A percentile compares a stretch with the other conserved stretches of the same genome.
Conservation (phyloP, 2,329 filamentous ascomycete genomes). For the Sordariomycetes sp. region DNA sequence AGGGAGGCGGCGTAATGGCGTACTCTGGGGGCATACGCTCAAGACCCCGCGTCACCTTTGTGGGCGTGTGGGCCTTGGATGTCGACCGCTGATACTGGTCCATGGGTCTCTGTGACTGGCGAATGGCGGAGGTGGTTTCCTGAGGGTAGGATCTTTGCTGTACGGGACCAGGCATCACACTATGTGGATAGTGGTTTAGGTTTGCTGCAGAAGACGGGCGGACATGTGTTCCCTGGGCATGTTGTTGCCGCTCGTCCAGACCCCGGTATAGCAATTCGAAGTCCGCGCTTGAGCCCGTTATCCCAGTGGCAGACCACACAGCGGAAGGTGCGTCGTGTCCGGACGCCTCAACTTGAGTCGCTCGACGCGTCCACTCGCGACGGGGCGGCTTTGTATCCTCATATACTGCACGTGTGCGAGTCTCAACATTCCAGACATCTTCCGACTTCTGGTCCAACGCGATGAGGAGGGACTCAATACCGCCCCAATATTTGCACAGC, state of each 20-base stretch:
- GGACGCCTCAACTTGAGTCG: slow-evolving; percentile 29
- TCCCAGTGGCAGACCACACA: slow-evolving; percentile 80
- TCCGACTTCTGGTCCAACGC: slow-evolving; percentile 80
- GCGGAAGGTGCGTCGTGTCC: slow-evolving; percentile 42
- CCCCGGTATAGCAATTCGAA: slow-evolving; percentile 69
- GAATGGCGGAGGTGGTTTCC: slow-evolving; percentile 30
- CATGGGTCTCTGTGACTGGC: slow-evolving; percentile 24
- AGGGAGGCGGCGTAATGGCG: slow-evolving; percentile 14
- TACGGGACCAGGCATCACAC: neutral
- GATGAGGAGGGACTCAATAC: slow-evolving; percentile 75
- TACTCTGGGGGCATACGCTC: slow-evolving; percentile 17
- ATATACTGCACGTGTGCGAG: slow-evolving; percentile 59
- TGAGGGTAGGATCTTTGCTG: slow-evolving; percentile 26
- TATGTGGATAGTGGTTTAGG: neutral
- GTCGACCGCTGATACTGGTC: slow-evolving; percentile 10
- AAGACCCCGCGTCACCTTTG: slow-evolving; percentile 13
- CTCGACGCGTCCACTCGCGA: slow-evolving; percentile 22
- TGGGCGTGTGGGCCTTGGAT: slow-evolving; percentile 7
- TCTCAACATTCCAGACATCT: slow-evolving; percentile 68
- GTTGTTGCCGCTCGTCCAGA: slow-evolving; percentile 15
- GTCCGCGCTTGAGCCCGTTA: slow-evolving; percentile 74
- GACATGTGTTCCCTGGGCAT: slow-evolving; percentile 12
- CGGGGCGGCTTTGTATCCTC: slow-evolving; percentile 50
- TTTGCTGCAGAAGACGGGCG: neutral
- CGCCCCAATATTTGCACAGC: slow-evolving; percentile 75